Base-by-base conservation (phyloP, 352 stramenopile genomes). In the Phytophthora macrochlamydospora region DNA sequence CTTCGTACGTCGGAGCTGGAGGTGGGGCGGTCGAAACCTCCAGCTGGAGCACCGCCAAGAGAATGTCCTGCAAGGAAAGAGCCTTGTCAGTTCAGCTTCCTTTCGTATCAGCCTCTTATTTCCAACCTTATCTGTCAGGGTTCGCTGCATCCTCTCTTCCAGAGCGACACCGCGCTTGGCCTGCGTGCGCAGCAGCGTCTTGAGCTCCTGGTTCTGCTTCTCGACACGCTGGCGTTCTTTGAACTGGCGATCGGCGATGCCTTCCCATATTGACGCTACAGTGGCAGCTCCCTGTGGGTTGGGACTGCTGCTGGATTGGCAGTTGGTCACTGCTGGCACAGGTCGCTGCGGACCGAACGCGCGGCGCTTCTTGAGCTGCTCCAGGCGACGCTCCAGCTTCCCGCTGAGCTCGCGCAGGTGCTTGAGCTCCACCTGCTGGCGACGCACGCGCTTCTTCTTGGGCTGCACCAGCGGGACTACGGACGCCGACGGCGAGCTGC, bases 371-470 rank as follows among this genome's bases (percentile, higher is more conserved):
- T 78, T 69, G 31, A 78, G 52, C 35, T 78, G 70, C 38, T 62
- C 62, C 40, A 78, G 46, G 24, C 69, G 63, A 30, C 49, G 51
- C 33, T 78, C 62, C 37, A 78, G 62, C 50, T 78, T 68, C 43
- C 52, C 62, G 14, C 68, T 63, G 13, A 73, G 65, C 51, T 73
- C 57, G n/a, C 73, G 73, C 24, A 81, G 63, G 35, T 75, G 54
- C 51, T 68, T 57, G 8, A 81, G 67, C 60, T 81, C 73, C 40
- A 77, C 35, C 42, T 74, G 65, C 52, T 81, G 69, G 7, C 73
- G 55, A 14, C 70, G 49, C 38, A 78, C 66, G 49, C 70, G 70
- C 53, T 78, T 78, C 54, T 75, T 72, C 56, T 72, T 72, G 28
- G 58, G 45, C 2, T 33, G 56, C 1, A 12, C 40, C 14, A 0